A percentile compares a stretch with the other conserved stretches of the same genome.
phyloP scores from a whole-genome alignment of 2,329 filamentous ascomycete species.

The Emydomyces testavorans region DNA sequence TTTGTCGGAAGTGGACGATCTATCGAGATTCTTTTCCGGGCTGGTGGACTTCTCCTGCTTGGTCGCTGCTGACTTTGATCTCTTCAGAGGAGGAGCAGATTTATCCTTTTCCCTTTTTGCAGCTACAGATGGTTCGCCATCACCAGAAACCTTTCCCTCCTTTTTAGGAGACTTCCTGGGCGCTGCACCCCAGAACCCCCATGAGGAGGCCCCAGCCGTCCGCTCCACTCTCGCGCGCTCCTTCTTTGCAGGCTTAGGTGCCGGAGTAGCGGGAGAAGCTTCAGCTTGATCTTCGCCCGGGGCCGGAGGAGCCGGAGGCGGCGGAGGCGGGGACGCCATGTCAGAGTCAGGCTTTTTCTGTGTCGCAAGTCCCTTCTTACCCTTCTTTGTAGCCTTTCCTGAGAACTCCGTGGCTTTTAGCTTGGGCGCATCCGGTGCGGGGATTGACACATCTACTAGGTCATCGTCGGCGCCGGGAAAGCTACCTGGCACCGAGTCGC shows the following conservation, averaged over 20 bases:
- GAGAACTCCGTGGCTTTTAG: constrained; percentile 24
- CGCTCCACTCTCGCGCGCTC: constrained; percentile 68
- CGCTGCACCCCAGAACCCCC: constrained; percentile 62
- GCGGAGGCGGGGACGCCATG: constrained; percentile 25
- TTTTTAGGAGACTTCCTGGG: constrained; percentile 41
- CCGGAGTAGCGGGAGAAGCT: constrained; percentile 39
- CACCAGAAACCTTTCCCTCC: constrained; percentile 34
- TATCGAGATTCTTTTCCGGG: constrained; percentile 46
- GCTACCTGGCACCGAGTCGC: constrained; percentile 42
- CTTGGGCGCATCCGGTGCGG: constrained; percentile 32
- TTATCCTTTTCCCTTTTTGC: constrained; percentile 32
- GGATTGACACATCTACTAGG: constrained; percentile 34
- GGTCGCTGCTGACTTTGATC: constrained; percentile 48
- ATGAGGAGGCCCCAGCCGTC: constrained; percentile 53
- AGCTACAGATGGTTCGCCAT: constrained; percentile 19
- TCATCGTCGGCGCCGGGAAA: constrained; percentile 44
- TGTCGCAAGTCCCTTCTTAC: constrained; percentile 16
- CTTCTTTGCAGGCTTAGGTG: constrained; percentile 53
- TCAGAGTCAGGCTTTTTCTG: constrained; percentile 15
- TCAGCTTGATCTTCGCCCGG: constrained; percentile 26
- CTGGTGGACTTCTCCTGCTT: constrained; percentile 49
- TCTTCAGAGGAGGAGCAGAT: constrained; percentile 35
- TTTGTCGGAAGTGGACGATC: constrained; percentile 64
- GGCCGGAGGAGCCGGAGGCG: constrained; percentile 18
- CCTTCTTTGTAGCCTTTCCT: neutral